Conservation (phyloP, 208 protist species). For the Leishmania lainsoni region DNA sequence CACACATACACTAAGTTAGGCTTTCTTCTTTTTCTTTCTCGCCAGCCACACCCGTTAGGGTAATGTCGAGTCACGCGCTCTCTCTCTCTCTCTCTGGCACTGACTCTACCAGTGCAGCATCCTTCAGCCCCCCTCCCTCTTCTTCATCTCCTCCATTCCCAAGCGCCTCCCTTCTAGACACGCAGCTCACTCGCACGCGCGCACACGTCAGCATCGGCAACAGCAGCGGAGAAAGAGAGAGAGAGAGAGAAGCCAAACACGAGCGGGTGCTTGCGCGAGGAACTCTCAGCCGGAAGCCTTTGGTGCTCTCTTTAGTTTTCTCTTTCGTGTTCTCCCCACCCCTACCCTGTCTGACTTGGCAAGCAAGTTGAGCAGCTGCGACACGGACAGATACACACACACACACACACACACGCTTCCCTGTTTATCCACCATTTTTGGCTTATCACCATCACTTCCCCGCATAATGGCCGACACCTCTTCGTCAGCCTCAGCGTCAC, state of each 20-base stretch:
- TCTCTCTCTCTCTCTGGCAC: too few species aligned
- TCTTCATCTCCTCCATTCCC: neutral
- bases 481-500: neutral
- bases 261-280: neutral
- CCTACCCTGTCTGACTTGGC: neutral
- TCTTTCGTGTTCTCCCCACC: slow-evolving; percentile 10
- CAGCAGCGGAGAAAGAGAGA: neutral
- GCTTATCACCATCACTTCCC: neutral
- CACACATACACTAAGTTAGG: neutral
- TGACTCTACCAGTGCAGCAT: neutral
- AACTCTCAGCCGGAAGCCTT: neutral
- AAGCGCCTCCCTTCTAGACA: neutral
- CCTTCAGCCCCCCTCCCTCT: neutral
- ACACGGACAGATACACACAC: neutral
- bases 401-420: neutral
- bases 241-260: neutral
- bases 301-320: slow-evolving; percentile 13
- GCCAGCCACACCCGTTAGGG: neutral
- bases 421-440: slow-evolving; percentile 5
- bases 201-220: neutral
- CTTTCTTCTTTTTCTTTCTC: neutral
- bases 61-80: too few species aligned
- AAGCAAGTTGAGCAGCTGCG: neutral
- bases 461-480: slow-evolving; percentile 8
- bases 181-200: neutral